Percentiles rank a stretch among this genome's conserved stretches.
Evolutionary conservation across 352 stramenopile species (phyloP).

Genomic region (Globisporangium recalcitrans): DNA sequence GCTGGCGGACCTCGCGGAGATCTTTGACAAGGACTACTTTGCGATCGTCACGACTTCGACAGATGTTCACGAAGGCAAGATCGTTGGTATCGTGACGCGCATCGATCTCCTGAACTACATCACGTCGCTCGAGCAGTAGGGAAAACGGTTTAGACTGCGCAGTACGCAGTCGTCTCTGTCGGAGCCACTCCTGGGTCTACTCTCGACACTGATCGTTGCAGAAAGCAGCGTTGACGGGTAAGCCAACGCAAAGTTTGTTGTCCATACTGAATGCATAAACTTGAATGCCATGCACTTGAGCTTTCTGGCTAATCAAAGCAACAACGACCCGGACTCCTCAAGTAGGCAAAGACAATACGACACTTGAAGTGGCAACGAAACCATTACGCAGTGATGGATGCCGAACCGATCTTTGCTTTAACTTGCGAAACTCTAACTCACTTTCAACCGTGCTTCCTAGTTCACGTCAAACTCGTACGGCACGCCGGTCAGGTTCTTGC

Average conservation of each 20-base stretch:
- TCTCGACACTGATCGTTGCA: background rate
- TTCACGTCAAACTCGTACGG: constrained; percentile 52
- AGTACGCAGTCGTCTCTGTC: background rate
- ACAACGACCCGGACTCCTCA: background rate
- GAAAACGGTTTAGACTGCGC: background rate
- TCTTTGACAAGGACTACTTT: constrained; percentile 96
- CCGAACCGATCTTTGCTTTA: background rate
- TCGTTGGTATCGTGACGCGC: constrained; percentile 93
- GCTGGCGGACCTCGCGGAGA: constrained; percentile 89
- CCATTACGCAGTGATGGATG: too few relatives aligned
- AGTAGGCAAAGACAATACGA: background rate
- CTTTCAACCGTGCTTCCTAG: constrained; percentile 10
- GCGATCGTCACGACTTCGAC: constrained; percentile 84
- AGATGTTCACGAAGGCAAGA: constrained; percentile 74
- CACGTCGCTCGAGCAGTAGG: constrained; percentile 26
- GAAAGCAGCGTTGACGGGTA: background rate
- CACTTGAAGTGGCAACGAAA: too few relatives aligned
- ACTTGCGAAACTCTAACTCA: too few relatives aligned
- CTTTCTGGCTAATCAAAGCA: background rate
- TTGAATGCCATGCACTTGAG: background rate
- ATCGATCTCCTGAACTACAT: constrained; percentile 97
- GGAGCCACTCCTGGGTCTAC: too few relatives aligned
- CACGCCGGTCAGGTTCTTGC: constrained; percentile 47
- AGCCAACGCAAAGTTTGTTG: background rate
- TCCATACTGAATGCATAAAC: background rate